phyloP scores from a whole-genome alignment of 169 alveolate genomes.

The Eimeria brunetti region DNA sequence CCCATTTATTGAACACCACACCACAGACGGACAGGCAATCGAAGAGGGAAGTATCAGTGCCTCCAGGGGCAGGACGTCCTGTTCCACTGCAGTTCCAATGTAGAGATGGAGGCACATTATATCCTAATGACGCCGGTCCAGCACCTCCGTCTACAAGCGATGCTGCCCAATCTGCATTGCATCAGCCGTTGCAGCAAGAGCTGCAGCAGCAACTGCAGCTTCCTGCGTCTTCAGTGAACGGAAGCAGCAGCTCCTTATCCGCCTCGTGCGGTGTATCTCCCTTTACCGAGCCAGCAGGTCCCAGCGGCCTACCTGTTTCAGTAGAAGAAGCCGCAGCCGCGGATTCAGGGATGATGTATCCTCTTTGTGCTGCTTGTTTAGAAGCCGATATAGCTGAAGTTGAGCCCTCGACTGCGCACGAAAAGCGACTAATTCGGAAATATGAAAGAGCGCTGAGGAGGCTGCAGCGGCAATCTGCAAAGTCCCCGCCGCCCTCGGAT shows the following conservation, averaged over 20 bases:
- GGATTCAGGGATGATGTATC: conserved; percentile 40
- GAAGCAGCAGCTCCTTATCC: neutral
- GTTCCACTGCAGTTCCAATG: neutral
- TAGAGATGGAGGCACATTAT: neutral
- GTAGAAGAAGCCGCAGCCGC: neutral
- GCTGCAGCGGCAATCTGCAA: conserved; percentile 17
- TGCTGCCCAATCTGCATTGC: neutral
- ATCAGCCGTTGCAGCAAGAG: neutral
- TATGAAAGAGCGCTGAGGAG: conserved; percentile 38
- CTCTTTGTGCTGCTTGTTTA: conserved; percentile 29
- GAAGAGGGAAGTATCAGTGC: neutral
- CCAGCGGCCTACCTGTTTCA: neutral
- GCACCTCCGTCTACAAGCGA: neutral
- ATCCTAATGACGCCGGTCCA: neutral
- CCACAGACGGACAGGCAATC: neutral
- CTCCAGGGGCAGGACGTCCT: conserved; percentile 18
- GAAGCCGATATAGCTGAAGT: conserved; percentile 37
- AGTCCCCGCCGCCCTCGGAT: neutral
- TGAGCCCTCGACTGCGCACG: conserved; percentile 31
- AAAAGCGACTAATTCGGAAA: conserved; percentile 23
- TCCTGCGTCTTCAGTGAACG: neutral
- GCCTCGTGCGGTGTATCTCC: neutral
- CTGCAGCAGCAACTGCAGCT: conserved; percentile 25
- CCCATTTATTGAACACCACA: neutral
- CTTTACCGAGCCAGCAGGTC: neutral